These are phyloP conservation scores for Schoenoplectus tabernaemontani DNA, from an alignment of 202 grass and related monocot genomes.

Conservation along the genomic window DNA sequence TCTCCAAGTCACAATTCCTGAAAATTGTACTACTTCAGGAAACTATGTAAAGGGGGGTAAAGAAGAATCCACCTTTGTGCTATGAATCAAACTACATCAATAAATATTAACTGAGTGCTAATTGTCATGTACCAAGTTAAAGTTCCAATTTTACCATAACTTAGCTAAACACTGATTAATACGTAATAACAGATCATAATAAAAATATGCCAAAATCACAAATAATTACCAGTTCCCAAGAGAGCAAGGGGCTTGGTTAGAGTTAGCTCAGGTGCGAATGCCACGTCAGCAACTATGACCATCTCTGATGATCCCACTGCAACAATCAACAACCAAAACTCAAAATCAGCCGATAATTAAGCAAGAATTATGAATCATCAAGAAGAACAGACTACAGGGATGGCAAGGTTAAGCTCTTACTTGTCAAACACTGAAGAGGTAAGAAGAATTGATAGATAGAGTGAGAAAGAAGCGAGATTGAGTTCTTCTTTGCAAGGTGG, in stretches of 20 bases:
- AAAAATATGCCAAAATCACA: not conserved
- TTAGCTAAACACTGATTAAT: not conserved
- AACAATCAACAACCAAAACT: not conserved
- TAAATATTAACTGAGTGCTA: not conserved
- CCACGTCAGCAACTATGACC: constrained; percentile 47
- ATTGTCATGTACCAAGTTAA: not conserved
- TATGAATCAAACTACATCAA: not conserved
- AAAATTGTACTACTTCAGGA: not conserved
- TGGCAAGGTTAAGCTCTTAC: not conserved
- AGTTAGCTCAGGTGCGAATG: constrained; percentile 52
- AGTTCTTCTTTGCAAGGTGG: not conserved
- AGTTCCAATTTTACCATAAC: not conserved
- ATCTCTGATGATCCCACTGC: constrained; percentile 65
- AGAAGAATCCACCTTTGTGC: no score
- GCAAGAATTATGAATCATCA: not conserved
- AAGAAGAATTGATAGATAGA: constrained; percentile 5
- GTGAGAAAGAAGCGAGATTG: not conserved
- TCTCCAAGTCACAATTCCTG: not conserved
- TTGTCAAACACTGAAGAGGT: constrained; percentile 14
- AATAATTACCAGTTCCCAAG: constrained; percentile 37
- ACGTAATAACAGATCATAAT: not conserved
- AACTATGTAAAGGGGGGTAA: no score
- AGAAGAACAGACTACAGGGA: not conserved
- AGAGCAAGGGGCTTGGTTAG: constrained; percentile 42
- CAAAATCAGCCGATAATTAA: not conserved